phyloP scores from a whole-genome alignment of 768 basidiomycete genomes.

The Leucosporidium yakuticum region DNA sequence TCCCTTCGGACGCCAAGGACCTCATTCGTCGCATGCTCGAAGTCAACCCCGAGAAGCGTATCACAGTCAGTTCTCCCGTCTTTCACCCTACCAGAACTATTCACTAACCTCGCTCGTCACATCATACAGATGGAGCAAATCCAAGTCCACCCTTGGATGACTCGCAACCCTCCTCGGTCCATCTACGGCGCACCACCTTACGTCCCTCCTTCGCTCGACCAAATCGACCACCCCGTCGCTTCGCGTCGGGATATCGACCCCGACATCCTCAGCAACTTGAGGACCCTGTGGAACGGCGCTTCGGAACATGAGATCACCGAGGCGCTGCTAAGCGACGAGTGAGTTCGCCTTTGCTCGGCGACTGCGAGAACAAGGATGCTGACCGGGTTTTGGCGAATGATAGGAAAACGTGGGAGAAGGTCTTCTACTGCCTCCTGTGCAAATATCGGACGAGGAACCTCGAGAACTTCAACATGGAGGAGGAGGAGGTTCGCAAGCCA shows the following conservation, averaged over 20 bases:
- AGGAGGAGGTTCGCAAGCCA: constrained; percentile 41
- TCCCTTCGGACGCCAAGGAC: constrained; percentile 78
- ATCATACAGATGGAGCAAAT: constrained; percentile 71
- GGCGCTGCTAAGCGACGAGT: constrained; percentile 54
- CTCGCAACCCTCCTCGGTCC: constrained; percentile 44
- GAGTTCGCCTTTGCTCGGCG: constrained; percentile 26
- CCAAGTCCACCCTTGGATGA: constrained; percentile 73
- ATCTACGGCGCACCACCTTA: constrained; percentile 24
- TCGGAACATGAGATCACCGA: constrained; percentile 66
- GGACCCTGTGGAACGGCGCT: constrained; percentile 80
- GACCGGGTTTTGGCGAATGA: background rate
- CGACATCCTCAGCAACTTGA: constrained; percentile 82
- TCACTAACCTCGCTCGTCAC: background rate
- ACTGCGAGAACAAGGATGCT: background rate
- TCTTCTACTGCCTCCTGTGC: constrained; percentile 83
- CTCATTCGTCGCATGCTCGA: constrained; percentile 80
- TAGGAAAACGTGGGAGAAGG: constrained; percentile 87
- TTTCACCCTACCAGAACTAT: background rate
- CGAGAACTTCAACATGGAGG: constrained; percentile 61
- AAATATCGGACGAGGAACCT: constrained; percentile 71
- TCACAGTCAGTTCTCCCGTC: constrained; percentile 56
- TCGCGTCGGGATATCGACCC: constrained; percentile 65
- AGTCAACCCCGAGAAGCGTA: constrained; percentile 70
- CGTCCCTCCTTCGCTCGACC: constrained; percentile 49
- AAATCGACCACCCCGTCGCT: constrained; percentile 64